Evolutionary conservation across 495 filamentous ascomycete genomes (phyloP).

Genomic region (Hypoxylon lienhwacheense): DNA sequence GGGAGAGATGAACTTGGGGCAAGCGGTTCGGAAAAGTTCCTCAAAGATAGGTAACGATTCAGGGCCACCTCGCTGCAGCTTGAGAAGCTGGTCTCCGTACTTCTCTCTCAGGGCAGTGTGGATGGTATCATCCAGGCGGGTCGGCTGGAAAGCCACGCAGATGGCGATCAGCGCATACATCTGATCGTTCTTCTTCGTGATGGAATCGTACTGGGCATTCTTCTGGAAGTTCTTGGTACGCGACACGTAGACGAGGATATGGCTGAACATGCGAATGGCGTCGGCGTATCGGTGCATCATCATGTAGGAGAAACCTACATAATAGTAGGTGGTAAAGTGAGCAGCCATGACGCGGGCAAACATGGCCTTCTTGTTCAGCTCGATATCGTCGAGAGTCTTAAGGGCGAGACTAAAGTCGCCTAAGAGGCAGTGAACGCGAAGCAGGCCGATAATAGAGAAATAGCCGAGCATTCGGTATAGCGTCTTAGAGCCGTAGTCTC

Average conservation of each 20-base stretch:
- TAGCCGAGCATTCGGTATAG: slow-evolving; percentile 98
- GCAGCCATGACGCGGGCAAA: slow-evolving; percentile 99
- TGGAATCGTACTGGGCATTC: slow-evolving; percentile 94
- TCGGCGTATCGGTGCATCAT: slow-evolving; percentile 99
- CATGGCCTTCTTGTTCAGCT: slow-evolving; percentile 99
- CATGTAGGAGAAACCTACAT: slow-evolving; percentile 99
- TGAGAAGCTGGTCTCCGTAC: slow-evolving; percentile 94
- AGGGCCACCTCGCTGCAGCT: slow-evolving; percentile 92
- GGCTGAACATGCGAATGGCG: slow-evolving; percentile 98
- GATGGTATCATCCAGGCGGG: slow-evolving; percentile 96
- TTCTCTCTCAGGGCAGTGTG: slow-evolving; percentile 97
- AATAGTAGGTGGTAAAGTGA: slow-evolving; percentile 99
- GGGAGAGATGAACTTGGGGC: slow-evolving; percentile 99
- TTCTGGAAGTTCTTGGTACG: slow-evolving; percentile 99
- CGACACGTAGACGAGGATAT: slow-evolving; percentile 98
- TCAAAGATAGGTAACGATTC: slow-evolving; percentile 95
- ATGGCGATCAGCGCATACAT: slow-evolving; percentile 99
- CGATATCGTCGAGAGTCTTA: slow-evolving; percentile 98
- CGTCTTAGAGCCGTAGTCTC: slow-evolving; percentile 89
- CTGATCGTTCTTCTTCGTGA: slow-evolving; percentile 99
- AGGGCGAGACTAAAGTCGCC: slow-evolving; percentile 97
- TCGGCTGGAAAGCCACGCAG: slow-evolving; percentile 96
- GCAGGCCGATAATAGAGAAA: slow-evolving; percentile 96
- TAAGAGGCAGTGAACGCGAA: slow-evolving; percentile 93
- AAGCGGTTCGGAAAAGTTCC: slow-evolving; percentile 91